Conservation (phyloP, 2,329 filamentous ascomycete species). For the Aureobasidium sp. region DNA sequence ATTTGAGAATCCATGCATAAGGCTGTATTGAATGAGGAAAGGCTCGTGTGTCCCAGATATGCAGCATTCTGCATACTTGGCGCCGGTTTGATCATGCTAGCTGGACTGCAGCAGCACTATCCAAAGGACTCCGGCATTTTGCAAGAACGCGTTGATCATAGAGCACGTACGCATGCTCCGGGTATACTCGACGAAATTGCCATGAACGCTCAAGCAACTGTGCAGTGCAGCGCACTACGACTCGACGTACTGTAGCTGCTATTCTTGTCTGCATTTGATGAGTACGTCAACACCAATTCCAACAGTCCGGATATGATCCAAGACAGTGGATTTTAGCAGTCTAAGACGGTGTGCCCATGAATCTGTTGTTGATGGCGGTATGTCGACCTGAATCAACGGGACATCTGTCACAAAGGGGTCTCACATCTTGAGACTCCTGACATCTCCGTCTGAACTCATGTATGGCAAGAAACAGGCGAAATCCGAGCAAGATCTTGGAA, state of each 20-base stretch:
- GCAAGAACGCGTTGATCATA: background rate
- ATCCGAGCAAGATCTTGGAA: background rate
- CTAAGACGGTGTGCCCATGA: background rate
- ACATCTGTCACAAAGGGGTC: slow-evolving; percentile 1
- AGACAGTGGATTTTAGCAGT: background rate
- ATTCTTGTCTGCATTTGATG: slow-evolving; percentile 1
- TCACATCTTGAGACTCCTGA: background rate
- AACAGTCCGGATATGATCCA: background rate
- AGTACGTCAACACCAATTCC: background rate
- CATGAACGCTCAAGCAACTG: slow-evolving; percentile 4
- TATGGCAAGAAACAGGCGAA: background rate
- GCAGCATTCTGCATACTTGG: slow-evolving; percentile 10
- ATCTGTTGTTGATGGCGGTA: background rate
- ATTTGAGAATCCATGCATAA: slow-evolving; percentile 15
- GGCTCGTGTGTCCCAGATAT: slow-evolving; percentile 8
- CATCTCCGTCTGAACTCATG: background rate
- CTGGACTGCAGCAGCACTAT: slow-evolving; percentile 2
- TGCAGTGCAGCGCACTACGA: slow-evolving; percentile 10
- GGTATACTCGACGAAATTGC: background rate
- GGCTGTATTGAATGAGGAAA: background rate
- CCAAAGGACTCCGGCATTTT: slow-evolving; percentile 1
- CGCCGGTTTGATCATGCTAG: slow-evolving; percentile 7
- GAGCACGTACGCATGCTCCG: background rate
- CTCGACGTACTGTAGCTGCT: slow-evolving; percentile 10
- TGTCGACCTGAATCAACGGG: background rate